Evolutionary conservation across 2,329 filamentous ascomycete species (phyloP).

Genomic region (Tricladium varicosporioides): DNA sequence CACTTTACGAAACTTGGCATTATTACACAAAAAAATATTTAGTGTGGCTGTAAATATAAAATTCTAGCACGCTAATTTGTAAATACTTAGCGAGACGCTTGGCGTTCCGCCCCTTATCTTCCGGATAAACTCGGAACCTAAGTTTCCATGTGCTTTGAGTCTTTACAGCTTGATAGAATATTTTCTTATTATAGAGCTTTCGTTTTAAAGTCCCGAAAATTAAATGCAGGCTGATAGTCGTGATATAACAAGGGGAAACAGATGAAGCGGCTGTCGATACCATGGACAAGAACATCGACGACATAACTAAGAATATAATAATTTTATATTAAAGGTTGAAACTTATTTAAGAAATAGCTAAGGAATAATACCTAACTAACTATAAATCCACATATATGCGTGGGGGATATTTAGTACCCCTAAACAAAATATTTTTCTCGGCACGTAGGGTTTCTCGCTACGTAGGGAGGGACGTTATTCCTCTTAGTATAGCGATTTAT

Average conservation of each 20-base stretch:
- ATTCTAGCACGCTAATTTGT: background rate
- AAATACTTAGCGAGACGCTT: background rate
- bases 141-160: background rate
- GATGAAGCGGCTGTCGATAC: background rate
- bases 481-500: too few relatives aligned
- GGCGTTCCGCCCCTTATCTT: background rate
- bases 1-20: too few relatives aligned
- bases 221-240: too few relatives aligned
- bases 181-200: slow-evolving; percentile 1
- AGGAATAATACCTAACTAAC: slow-evolving; percentile 1
- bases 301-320: too few relatives aligned
- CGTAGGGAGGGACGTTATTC: too few relatives aligned
- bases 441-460: too few relatives aligned
- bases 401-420: too few relatives aligned
- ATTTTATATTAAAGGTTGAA: background rate
- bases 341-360: background rate
- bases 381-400: background rate
- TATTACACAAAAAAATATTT: background rate
- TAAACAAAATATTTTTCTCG: too few relatives aligned
- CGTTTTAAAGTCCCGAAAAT: background rate
- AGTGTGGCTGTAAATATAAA: background rate
- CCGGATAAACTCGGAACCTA: slow-evolving; percentile 1
- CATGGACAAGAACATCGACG: background rate
- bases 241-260: background rate
- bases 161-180: background rate